Percentiles rank a stretch among this genome's conserved stretches.
Evolutionary conservation across 352 stramenopile species (phyloP).

Genomic region (Blastocystis sp.): DNA sequence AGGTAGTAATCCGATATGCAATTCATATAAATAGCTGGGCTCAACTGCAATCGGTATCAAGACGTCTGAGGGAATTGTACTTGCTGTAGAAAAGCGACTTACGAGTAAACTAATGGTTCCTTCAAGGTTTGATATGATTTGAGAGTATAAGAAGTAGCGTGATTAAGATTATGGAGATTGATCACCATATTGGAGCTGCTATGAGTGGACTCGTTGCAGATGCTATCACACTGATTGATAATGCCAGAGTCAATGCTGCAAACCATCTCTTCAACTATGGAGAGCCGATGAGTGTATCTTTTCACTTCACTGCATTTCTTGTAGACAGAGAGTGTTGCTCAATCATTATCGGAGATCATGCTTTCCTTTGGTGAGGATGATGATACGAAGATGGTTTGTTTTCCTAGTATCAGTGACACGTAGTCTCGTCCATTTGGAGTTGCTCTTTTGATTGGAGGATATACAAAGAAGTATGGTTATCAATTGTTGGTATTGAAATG

Average conservation of each 20-base stretch:
- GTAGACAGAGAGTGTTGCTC: constrained; percentile 82
- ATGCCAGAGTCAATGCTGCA: constrained; percentile 93
- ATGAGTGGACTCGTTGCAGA: constrained; percentile 97
- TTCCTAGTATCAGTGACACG: constrained; percentile 27
- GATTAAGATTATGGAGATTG: constrained; percentile 99
- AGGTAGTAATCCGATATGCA: constrained; percentile 68
- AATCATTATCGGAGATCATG: constrained; percentile 93
- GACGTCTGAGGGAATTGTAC: constrained; percentile 90
- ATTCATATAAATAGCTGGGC: constrained; percentile 74
- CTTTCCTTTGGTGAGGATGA: constrained; percentile 84
- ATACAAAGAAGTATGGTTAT: constrained; percentile 83
- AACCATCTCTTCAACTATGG: constrained; percentile 93
- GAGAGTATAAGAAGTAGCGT: constrained; percentile 74
- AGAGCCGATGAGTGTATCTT: constrained; percentile 85
- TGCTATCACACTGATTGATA: constrained; percentile 93
- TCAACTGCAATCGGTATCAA: constrained; percentile 93
- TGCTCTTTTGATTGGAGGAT: constrained; percentile 88
- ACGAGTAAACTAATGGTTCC: constrained; percentile 88
- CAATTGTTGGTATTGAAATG: constrained; percentile 76
- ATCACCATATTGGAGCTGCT: constrained; percentile 89
- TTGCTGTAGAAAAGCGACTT: constrained; percentile 96
- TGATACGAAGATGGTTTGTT: constrained; percentile 80
- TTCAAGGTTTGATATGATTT: constrained; percentile 69
- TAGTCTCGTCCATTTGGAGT: constrained; percentile 91
- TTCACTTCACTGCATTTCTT: background rate